Evolutionary conservation across 2,329 filamentous ascomycete species (phyloP), one percentile per base, ranked within the genome.

Genomic region (Ustulina deusta): DNA sequence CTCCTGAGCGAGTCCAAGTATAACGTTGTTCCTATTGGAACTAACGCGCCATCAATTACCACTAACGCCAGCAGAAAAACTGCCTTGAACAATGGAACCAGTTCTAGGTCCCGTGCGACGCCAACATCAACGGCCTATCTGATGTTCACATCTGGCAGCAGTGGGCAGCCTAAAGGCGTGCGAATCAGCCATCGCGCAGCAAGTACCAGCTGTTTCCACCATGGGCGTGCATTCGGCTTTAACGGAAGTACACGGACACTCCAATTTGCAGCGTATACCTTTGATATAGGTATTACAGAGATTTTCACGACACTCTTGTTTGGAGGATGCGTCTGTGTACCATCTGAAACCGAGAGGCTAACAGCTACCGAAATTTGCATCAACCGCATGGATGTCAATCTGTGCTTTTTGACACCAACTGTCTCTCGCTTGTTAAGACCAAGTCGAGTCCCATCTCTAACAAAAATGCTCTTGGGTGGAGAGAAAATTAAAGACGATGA

Each of bases 111-210:
- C 13, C 22, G 11, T 7, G 27, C 27, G 11, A 51, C 48, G 10
- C 22, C 25, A 51, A 25, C 11, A 29, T 51, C 27, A 27, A 51
- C 48, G 2, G 38, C 58, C 11, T 64, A 64, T 40, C 17, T 58
- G 3, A 27, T 64, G 17, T 58, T 58, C 42, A 64, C 61, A n/a
- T 64, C 61, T 10, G 61, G 61, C 15, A 64, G 61, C n/a, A 64
- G 54, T 20, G 61, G 61, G 2, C n/a, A 17, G 11, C 61, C 61
- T 7, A 64, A 64, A 42, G 61, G 40, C n/a, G 52, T 58, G 2
- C 11, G 34, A 36, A 32, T 64, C 10, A 51, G 13, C 10, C 61
- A 64, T 42, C 15, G 13, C 17, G 46, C 38, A 25, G 32, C 27
- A n/a, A 48, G 34, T 3, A 58, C 51, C 32, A 36, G 51, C 44